phyloP scores from a whole-genome alignment of 2,329 filamentous ascomycete species.

The Sporothrix curviconia region DNA sequence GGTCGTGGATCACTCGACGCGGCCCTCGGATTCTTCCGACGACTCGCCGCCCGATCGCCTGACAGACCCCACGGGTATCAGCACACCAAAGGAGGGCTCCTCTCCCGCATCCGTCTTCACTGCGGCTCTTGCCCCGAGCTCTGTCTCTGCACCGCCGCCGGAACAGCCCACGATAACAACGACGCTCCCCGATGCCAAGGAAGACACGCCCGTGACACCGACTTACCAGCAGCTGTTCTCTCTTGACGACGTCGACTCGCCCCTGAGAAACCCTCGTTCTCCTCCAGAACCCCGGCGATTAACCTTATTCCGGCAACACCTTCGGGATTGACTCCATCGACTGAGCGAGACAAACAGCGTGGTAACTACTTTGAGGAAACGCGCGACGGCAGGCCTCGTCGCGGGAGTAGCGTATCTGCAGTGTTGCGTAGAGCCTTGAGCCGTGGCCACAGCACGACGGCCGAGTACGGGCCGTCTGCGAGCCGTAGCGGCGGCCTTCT shows the following conservation, averaged over 20 bases:
- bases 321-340: constrained; percentile 49
- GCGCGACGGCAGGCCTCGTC: constrained; percentile 26
- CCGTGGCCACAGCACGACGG: constrained; percentile 26
- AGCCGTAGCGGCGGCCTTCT: constrained; percentile 39
- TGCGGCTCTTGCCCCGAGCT: background rate
- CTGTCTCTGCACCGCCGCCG: background rate
- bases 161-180: background rate
- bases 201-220: constrained; percentile 40
- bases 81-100: background rate
- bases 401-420: constrained; percentile 41
- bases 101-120: constrained; percentile 22
- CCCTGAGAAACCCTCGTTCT: constrained; percentile 54
- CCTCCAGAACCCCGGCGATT: constrained; percentile 49
- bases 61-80: constrained; percentile 14
- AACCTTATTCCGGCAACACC: constrained; percentile 59
- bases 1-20: constrained; percentile 51
- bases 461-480: constrained; percentile 35
- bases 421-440: constrained; percentile 44
- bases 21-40: constrained; percentile 40
- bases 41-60: constrained; percentile 17
- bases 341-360: constrained; percentile 45
- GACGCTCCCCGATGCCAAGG: constrained; percentile 31
- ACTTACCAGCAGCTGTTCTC: constrained; percentile 44
- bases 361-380: constrained; percentile 48
- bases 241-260: constrained; percentile 53